Evolutionary conservation across 768 basidiomycete species (phyloP).

Genomic region (Cystobasidium onofrii): DNA sequence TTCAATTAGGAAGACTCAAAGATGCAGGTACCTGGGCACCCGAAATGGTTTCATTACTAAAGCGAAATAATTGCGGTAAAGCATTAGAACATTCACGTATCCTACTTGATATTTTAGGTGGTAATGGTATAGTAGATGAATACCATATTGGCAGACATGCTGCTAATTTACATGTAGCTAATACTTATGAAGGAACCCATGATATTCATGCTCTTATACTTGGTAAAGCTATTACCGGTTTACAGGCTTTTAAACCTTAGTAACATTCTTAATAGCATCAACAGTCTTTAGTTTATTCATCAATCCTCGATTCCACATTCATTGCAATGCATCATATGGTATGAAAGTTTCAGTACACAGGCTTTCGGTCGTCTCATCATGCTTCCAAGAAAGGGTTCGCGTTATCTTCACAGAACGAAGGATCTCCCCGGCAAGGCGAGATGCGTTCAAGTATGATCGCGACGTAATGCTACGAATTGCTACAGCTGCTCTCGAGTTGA

Average conservation of each 20-base stretch:
- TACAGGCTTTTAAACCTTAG: conserved; percentile 60
- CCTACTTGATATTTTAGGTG: conserved; percentile 82
- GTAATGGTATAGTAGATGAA: conserved; percentile 90
- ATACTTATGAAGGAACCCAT: conserved; percentile 48
- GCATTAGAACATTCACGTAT: conserved; percentile 72
- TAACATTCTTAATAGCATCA: background rate
- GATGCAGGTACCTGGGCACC: conserved; percentile 65
- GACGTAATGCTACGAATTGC: too few species aligned
- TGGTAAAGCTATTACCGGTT: conserved; percentile 83
- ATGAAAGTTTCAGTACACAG: too few species aligned
- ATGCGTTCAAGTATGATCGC: too few species aligned
- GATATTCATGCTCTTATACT: conserved; percentile 67
- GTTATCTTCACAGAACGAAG: too few species aligned
- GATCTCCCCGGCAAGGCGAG: too few species aligned
- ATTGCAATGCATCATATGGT: background rate
- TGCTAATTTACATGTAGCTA: conserved; percentile 72
- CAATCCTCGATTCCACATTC: background rate
- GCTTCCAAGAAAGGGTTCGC: too few species aligned
- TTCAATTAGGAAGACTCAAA: conserved; percentile 66
- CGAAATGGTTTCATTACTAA: conserved; percentile 91
- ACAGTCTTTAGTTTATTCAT: too few species aligned
- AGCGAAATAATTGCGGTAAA: conserved; percentile 92
- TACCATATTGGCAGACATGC: conserved; percentile 88
- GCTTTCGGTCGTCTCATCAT: too few species aligned
- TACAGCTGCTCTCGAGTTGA: too few species aligned